These are phyloP conservation scores for Monoraphidium neglectum DNA, from an alignment of 139 green algal species.

Conservation along the genomic window DNA sequence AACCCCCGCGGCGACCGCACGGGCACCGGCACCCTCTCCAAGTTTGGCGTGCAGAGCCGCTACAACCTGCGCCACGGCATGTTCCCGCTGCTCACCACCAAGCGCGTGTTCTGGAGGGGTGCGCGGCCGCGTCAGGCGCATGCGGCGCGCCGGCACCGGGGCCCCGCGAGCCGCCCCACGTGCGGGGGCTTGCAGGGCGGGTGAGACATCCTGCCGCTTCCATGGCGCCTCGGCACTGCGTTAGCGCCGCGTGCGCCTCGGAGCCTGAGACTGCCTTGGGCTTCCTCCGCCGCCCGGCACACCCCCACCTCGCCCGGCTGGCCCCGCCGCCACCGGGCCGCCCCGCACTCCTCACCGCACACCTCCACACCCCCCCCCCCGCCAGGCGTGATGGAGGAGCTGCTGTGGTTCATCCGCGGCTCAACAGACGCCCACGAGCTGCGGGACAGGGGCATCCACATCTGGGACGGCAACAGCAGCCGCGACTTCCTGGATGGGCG, in stretches of 20 bases:
- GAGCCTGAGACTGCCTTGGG: no score
- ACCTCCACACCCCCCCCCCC: no score
- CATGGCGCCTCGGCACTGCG: no score
- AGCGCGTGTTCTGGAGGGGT: constrained; percentile 96
- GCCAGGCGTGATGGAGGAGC: constrained; percentile 93
- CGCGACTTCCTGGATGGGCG: constrained; percentile 23
- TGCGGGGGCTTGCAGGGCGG: no score
- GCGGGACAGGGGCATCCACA: constrained; percentile 87
- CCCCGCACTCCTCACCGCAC: no score
- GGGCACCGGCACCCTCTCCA: constrained; percentile 92
- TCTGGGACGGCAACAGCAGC: constrained; percentile 97
- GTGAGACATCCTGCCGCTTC: no score
- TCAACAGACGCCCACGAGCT: constrained; percentile 86
- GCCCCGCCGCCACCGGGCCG: no score
- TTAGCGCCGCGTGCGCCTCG: no score
- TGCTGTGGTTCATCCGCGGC: constrained; percentile 98
- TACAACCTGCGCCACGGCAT: constrained; percentile 92
- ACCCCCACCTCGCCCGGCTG: no score
- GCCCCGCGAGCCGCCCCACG: no score
- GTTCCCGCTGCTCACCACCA: constrained; percentile 98
- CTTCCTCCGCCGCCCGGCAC: no score
- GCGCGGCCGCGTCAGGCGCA: neutral
- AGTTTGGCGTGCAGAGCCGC: constrained; percentile 89
- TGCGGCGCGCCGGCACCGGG: no score
- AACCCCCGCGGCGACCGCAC: constrained; percentile 86